Percentiles rank a stretch among this genome's conserved stretches.
Evolutionary conservation across 1,284 basidiomycete species (phyloP).

Genomic region (Heterobasidion parviporum): DNA sequence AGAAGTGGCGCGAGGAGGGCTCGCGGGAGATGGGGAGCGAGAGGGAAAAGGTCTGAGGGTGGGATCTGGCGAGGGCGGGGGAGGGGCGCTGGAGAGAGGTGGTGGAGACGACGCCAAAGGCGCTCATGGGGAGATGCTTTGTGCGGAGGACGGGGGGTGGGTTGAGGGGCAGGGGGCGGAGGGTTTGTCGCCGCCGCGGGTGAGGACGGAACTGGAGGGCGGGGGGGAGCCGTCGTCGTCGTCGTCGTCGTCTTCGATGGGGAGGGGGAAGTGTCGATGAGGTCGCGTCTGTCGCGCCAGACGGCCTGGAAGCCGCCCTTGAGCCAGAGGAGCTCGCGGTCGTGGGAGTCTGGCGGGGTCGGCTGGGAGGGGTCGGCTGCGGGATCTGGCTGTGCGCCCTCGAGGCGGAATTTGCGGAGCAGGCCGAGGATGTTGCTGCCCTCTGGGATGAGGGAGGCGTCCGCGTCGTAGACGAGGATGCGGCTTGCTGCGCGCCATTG

Average conservation of each 20-base stretch:
- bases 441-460: slow-evolving; percentile 51
- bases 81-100: slow-evolving; percentile 23
- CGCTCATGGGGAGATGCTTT: slow-evolving; percentile 53
- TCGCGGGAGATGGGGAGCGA: too few relatives aligned
- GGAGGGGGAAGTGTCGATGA: slow-evolving; percentile 42
- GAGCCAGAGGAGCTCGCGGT: slow-evolving; percentile 57
- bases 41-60: slow-evolving; percentile 8
- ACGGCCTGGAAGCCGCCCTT: slow-evolving; percentile 75
- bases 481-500: slow-evolving; percentile 45
- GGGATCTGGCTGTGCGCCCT: slow-evolving; percentile 46
- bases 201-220: slow-evolving; percentile 4
- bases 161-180: slow-evolving; percentile 3
- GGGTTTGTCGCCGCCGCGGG: not conserved
- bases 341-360: not conserved
- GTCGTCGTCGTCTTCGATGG: slow-evolving; percentile 41
- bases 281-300: slow-evolving; percentile 42
- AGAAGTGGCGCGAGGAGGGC: too few relatives aligned
- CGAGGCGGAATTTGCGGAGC: slow-evolving; percentile 76
- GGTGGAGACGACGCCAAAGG: slow-evolving; percentile 56
- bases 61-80: slow-evolving; percentile 1
- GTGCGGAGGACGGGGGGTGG: slow-evolving; percentile 36
- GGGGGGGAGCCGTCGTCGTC: slow-evolving; percentile 39
- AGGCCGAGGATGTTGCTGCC: slow-evolving; percentile 71
- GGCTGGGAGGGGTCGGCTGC: not conserved
- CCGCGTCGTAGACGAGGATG: slow-evolving; percentile 81